A percentile compares a stretch with the other conserved stretches of the same genome.
Evolutionary conservation across 2,329 filamentous ascomycete genomes (phyloP).

Genomic region (Cytospora paraplurivora): DNA sequence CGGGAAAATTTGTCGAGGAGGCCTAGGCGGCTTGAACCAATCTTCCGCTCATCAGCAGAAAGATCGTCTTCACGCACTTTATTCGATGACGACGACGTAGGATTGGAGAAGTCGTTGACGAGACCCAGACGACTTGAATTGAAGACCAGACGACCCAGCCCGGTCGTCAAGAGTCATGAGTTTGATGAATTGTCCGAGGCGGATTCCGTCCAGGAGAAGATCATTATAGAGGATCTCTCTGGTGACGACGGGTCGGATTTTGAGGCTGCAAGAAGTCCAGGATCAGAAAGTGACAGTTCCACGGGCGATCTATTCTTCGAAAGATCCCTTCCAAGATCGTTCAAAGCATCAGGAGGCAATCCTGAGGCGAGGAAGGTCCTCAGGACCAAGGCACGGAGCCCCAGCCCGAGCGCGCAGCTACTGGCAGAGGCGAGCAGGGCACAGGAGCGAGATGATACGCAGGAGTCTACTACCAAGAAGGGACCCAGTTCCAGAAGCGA

Average conservation of each 20-base stretch:
- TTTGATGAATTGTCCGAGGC: conserved; percentile 4
- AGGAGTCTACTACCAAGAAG: background rate
- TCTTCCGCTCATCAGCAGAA: too few relatives aligned
- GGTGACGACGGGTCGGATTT: conserved; percentile 24
- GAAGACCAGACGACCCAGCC: conserved; percentile 1
- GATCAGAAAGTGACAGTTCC: conserved; percentile 14
- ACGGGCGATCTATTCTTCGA: background rate
- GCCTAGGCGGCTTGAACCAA: conserved; percentile 20
- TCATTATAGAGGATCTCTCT: conserved; percentile 24
- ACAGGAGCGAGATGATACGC: conserved; percentile 3
- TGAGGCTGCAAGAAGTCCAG: conserved; percentile 8
- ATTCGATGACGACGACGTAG: too few relatives aligned
- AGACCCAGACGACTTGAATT: conserved; percentile 22
- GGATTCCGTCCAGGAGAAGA: conserved; percentile 25
- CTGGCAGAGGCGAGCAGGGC: conserved; percentile 25
- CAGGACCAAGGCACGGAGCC: conserved; percentile 7
- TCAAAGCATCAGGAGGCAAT: background rate
- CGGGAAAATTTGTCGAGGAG: background rate
- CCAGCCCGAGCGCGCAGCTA: conserved; percentile 26
- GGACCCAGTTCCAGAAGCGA: background rate
- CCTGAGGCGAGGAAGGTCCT: background rate
- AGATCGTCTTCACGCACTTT: too few relatives aligned
- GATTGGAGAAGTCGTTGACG: too few relatives aligned
- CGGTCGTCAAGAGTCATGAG: background rate
- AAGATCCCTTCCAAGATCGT: conserved; percentile 13